Evolutionary conservation across 352 stramenopile genomes (phyloP), one percentile per base, ranked within the genome.

Genomic region (Phytophthora quininea): DNA sequence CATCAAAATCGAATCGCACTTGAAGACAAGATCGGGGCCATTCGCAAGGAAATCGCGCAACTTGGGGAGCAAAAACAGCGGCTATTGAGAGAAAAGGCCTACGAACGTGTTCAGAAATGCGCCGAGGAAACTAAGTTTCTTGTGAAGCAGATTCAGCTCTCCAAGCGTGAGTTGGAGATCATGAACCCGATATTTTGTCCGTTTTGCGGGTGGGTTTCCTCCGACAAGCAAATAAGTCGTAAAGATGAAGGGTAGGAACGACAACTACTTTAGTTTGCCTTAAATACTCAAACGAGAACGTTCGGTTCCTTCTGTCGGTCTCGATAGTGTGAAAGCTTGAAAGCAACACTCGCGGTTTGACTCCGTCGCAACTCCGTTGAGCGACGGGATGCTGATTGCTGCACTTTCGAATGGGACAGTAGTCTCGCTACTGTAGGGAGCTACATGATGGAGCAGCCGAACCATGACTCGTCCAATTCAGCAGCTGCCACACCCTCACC

Each of bases 371-470:
- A 37, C 47, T 31, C 47, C 24, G n/a, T 54, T 19, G 27, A n/a
- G 19, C 32, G 47, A 4, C 6, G 19, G 27, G 7, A 11, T 55
- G 33, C 14, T 58, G 47, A 24, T 56, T 51, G 27, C 12, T 61
- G 33, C 43, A 32, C 30, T 49, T 24, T 29, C 51, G 51, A n/a
- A 54, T 40, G 19, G 10, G 9, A 5, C 4, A 12, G 27, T 51
- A 29, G 43, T 50, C 6, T 40, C 35, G 6, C 35, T 40, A 40
- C 35, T 40, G 6, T 6, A 40, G 45, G 19, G 48, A 27, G 11
- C 71, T 76, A 93, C 81, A 90, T 85, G 50, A 93, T 72, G 9
- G 71, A 65, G 61, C 85, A 93, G 47, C 70, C 77, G 38, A 93
- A 81, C 81, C 82, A 91, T 10, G 83, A 78, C 45, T 90, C 85